Conservation (phyloP, 75 land plant species). For the Pinus taeda region DNA sequence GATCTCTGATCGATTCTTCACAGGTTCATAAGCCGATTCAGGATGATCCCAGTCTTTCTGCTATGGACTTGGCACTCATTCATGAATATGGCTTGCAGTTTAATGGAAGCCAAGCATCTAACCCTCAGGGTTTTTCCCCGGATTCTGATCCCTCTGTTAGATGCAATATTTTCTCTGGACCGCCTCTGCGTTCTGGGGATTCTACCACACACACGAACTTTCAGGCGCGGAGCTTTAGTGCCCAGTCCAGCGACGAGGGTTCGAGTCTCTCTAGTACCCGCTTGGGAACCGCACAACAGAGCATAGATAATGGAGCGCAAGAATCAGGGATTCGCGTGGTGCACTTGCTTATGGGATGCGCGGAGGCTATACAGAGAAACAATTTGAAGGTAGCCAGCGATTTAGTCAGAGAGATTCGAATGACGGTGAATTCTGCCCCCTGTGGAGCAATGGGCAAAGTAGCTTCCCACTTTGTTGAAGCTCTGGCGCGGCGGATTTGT, state of each 20-base stretch:
- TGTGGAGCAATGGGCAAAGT: constrained; percentile 74
- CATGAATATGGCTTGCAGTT: constrained; percentile 7
- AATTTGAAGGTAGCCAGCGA: constrained; percentile 37
- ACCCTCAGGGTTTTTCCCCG: background rate
- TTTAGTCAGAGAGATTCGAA: constrained; percentile 49
- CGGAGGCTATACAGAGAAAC: constrained; percentile 62
- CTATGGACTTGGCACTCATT: constrained; percentile 4
- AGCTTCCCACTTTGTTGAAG: constrained; percentile 79
- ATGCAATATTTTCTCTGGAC: background rate
- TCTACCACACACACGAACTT: background rate
- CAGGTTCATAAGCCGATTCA: no score
- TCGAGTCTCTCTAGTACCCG: background rate
- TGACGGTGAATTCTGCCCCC: constrained; percentile 21
- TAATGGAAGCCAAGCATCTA: background rate
- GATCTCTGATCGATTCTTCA: background rate
- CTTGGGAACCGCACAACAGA: background rate
- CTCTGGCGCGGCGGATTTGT: constrained; percentile 64
- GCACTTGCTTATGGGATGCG: constrained; percentile 76
- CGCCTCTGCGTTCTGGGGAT: background rate
- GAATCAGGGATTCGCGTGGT: constrained; percentile 73
- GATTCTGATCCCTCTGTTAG: background rate
- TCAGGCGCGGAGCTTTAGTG: background rate
- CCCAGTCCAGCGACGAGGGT: constrained; percentile 13
- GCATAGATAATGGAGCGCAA: constrained; percentile 28
- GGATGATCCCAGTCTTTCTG: constrained; percentile 10